These are phyloP conservation scores for Astrephomene gubernaculifera DNA, from an alignment of 139 green algal species.

Conservation along the genomic window DNA sequence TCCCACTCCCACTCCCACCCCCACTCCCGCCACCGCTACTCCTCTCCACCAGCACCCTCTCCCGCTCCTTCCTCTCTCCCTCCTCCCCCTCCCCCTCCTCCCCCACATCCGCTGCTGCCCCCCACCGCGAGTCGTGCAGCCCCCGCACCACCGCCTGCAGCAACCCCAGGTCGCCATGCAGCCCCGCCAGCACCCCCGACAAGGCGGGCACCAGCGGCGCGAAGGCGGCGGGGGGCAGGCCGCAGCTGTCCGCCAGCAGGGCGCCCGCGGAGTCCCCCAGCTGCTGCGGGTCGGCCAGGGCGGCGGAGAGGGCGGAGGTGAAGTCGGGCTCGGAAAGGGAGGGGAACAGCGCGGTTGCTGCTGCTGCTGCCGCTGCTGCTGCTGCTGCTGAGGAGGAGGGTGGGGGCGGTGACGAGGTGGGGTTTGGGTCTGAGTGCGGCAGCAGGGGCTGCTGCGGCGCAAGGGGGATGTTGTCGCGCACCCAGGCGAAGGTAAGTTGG, in stretches of 20 bases:
- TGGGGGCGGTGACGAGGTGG: too few relatives aligned
- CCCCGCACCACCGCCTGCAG: background rate
- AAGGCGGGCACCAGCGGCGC: constrained; percentile 5
- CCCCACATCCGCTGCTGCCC: background rate
- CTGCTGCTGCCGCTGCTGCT: background rate
- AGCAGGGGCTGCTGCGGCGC: too few relatives aligned
- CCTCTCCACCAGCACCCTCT: too few relatives aligned
- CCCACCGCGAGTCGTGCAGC: background rate
- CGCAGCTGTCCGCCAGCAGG: background rate
- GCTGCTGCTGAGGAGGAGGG: too few relatives aligned
- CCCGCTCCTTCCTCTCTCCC: too few relatives aligned
- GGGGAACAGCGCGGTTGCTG: background rate
- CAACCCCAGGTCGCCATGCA: background rate
- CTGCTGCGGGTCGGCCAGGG: background rate
- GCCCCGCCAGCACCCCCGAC: background rate
- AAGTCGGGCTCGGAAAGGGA: background rate
- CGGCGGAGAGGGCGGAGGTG: background rate
- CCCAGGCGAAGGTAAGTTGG: background rate
- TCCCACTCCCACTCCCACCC: too few relatives aligned
- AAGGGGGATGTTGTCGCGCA: constrained; percentile 11
- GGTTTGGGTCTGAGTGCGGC: too few relatives aligned
- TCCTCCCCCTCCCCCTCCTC: too few relatives aligned
- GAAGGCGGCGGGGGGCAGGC: background rate
- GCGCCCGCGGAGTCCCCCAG: background rate
- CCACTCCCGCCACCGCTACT: too few relatives aligned